Evolutionary conservation across 2,329 filamentous ascomycete species (phyloP), one percentile per base, ranked within the genome.

Genomic region (Neofusicoccum parvum): DNA sequence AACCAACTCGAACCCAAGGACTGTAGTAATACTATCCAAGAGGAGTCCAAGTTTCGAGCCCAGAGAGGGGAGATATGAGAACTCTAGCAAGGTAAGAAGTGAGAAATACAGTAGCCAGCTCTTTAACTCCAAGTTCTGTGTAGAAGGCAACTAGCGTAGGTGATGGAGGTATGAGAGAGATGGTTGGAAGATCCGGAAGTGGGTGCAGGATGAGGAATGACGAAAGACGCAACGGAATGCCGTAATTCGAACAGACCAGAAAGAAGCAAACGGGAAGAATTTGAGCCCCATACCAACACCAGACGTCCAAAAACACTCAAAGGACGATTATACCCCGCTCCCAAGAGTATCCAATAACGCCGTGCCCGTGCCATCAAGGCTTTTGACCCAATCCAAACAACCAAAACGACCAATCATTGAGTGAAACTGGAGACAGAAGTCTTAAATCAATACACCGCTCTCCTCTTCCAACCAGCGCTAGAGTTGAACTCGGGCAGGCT

Each of bases 21-120:
- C 37, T 5, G 37, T 14, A 65, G 20, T 34, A 41, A 60, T 43
- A 20, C 5, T 14, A 11, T n/a, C 36, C 39, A 34, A 59, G 34
- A 60, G 27, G 69, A 72, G 69, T 72, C 70, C 62, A 72, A 69
- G 69, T 66, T 49, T 67, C 62, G 45, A 63, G 45, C 58, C 62
- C 62, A 63, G 37, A 23, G 23, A 56, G 36, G 43, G 53, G 15
- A 62, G 15, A 23, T 20, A 58, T 15, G 20, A 49, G 58, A 53
- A 51, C 50, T 53, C 59, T 32, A 63, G n/a, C 39, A 27, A 23
- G 37, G 39, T 37, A 14, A 50, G 12, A 64, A 20, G 17, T 23
- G 27, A 39, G n/a, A 5, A 23, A 17, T 23, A 9, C 5, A 12
- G 11, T 45, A 48, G 23, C 17, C 34, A 17, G 34, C 50, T 46